These are phyloP conservation scores for Trypanosoma mega DNA, from an alignment of 208 protist species.

Conservation along the genomic window DNA sequence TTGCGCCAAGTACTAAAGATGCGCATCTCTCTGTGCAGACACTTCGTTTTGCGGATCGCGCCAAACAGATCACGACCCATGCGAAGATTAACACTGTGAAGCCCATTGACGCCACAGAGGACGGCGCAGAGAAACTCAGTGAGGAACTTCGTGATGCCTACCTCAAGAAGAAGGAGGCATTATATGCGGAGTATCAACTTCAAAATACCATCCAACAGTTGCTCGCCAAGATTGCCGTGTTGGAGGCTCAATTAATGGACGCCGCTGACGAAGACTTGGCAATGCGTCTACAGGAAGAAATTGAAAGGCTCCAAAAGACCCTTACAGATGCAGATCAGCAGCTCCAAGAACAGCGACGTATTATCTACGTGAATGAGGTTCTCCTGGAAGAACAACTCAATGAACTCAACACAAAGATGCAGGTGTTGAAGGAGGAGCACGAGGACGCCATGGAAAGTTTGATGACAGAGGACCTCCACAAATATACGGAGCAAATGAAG, in stretches of 20 bases:
- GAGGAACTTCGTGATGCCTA: conserved; percentile 62
- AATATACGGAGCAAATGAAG: conserved; percentile 30
- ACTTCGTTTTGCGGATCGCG: conserved; percentile 84
- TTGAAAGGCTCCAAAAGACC: conserved; percentile 48
- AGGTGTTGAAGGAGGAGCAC: conserved; percentile 70
- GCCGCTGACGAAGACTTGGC: conserved; percentile 54
- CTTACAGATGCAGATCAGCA: conserved; percentile 63
- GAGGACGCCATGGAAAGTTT: conserved; percentile 65
- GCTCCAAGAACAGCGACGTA: conserved; percentile 55
- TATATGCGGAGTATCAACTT: conserved; percentile 73
- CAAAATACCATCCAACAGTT: conserved; percentile 61
- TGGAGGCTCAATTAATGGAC: conserved; percentile 55
- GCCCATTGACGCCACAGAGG: conserved; percentile 31
- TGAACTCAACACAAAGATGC: conserved; percentile 65
- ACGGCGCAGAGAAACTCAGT: conserved; percentile 35
- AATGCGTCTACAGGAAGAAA: conserved; percentile 57
- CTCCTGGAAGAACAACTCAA: conserved; percentile 64
- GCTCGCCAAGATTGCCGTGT: conserved; percentile 53
- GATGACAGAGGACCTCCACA: conserved; percentile 48
- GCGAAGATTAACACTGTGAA: conserved; percentile 80
- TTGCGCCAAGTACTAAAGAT: conserved; percentile 63
- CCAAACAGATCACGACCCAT: conserved; percentile 79
- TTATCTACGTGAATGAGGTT: conserved; percentile 66
- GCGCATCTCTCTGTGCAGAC: conserved; percentile 81
- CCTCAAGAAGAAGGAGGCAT: conserved; percentile 72